phyloP scores from a whole-genome alignment of 1,284 basidiomycete genomes.

The Bothia castanella region DNA sequence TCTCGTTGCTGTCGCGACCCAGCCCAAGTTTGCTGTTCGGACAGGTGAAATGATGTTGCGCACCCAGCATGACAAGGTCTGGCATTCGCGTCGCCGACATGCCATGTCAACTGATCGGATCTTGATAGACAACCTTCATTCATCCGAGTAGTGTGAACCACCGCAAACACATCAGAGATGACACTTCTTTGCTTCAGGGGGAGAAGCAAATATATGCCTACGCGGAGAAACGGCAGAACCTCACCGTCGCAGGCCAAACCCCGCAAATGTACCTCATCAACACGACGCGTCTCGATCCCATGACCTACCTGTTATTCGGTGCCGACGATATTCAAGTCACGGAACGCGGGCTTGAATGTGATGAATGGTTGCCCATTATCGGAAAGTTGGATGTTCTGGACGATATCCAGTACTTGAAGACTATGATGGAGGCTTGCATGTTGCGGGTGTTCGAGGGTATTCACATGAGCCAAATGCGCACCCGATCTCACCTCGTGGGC shows the following conservation, averaged over 20 bases:
- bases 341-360: conserved; percentile 75
- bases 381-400: conserved; percentile 79
- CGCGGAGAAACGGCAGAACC: conserved; percentile 81
- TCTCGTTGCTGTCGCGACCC: conserved; percentile 81
- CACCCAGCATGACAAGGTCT: conserved; percentile 85
- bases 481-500: conserved; percentile 34
- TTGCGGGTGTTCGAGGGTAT: conserved; percentile 91
- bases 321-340: conserved; percentile 73
- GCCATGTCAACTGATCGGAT: conserved; percentile 12
- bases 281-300: conserved; percentile 84
- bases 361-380: conserved; percentile 86
- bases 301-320: conserved; percentile 92
- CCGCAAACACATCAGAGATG: conserved; percentile 50
- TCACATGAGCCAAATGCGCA: conserved; percentile 43
- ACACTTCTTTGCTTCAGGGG: conserved; percentile 34
- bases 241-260: conserved; percentile 47
- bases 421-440: conserved; percentile 81
- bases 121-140: conserved; percentile 60
- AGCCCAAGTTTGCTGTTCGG: conserved; percentile 92
- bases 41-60: conserved; percentile 71
- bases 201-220: conserved; percentile 86
- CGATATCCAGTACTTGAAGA: conserved; percentile 82
- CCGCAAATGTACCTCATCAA: conserved; percentile 72
- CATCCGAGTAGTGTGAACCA: conserved; percentile 89
- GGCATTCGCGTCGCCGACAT: conserved; percentile 21